These are phyloP conservation scores for Kazachstania psychrophila DNA, from an alignment of 805 yeast species.

Conservation along the genomic window DNA sequence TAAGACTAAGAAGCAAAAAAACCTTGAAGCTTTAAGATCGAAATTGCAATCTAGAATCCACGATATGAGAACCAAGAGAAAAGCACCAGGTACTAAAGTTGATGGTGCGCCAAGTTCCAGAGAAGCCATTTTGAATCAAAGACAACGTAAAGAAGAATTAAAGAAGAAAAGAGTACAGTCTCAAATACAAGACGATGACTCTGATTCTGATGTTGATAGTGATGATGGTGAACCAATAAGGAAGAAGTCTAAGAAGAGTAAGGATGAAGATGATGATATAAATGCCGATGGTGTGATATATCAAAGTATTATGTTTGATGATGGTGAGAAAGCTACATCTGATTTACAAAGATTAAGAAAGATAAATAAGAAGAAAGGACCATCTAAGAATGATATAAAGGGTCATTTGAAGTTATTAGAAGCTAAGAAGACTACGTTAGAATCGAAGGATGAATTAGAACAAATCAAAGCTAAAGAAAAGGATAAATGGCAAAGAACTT, in stretches of 20 bases:
- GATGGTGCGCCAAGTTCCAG: constrained; percentile 79
- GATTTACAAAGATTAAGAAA: constrained; percentile 56
- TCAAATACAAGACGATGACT: constrained; percentile 29
- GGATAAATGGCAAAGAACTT: constrained; percentile 74
- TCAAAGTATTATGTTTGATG: constrained; percentile 73
- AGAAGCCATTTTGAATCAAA: constrained; percentile 65
- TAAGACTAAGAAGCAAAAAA: constrained; percentile 38
- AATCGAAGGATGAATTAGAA: constrained; percentile 53
- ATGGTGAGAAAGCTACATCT: constrained; percentile 71
- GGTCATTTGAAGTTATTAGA: constrained; percentile 75
- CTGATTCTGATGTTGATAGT: constrained; percentile 23
- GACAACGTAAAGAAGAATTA: constrained; percentile 37
- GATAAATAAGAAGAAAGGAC: constrained; percentile 54
- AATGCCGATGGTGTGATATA: constrained; percentile 48
- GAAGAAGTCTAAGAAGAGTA: constrained; percentile 31
- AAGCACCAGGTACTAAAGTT: constrained; percentile 79
- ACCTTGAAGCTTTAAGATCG: constrained; percentile 59
- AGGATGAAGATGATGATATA: constrained; percentile 18
- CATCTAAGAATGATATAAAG: constrained; percentile 72
- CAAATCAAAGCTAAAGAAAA: constrained; percentile 52
- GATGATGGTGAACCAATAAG: constrained; percentile 14
- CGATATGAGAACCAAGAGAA: constrained; percentile 65
- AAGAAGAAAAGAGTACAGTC: constrained; percentile 31
- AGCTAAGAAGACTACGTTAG: constrained; percentile 56
- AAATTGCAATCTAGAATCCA: constrained; percentile 68